These are phyloP conservation scores for Russula griseocarnosa DNA, from an alignment of 768 basidiomycete species.

Conservation along the genomic window DNA sequence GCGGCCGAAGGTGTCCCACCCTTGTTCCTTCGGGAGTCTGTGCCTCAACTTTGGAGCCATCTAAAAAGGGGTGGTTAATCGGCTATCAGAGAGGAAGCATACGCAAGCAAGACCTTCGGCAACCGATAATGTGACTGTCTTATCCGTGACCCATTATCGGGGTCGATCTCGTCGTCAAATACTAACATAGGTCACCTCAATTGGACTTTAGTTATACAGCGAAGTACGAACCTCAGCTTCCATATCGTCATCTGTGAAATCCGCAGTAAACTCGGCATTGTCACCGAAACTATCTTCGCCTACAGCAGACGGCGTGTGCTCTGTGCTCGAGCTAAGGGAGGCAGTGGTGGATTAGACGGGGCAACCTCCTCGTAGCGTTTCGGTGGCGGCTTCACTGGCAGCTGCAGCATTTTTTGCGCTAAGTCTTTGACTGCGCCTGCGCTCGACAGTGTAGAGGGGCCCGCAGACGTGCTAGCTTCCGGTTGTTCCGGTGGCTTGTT, in stretches of 20 bases:
- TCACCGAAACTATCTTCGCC: constrained; percentile 47
- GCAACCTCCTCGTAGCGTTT: constrained; percentile 22
- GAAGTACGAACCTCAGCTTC: constrained; percentile 58
- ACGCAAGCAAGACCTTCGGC: constrained; percentile 54
- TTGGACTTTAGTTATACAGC: background rate
- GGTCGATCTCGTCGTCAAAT: constrained; percentile 83
- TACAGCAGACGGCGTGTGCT: constrained; percentile 34
- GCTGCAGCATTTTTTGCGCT: constrained; percentile 57
- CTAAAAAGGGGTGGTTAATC: constrained; percentile 37
- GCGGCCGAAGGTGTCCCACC: constrained; percentile 73
- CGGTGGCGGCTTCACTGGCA: constrained; percentile 22
- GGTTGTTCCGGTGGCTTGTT: constrained; percentile 25
- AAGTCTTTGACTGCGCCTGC: constrained; percentile 79
- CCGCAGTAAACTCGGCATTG: constrained; percentile 62
- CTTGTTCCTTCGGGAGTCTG: constrained; percentile 96
- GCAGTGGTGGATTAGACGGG: constrained; percentile 17
- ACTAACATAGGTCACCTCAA: constrained; percentile 38
- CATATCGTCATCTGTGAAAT: constrained; percentile 82
- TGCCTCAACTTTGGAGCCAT: constrained; percentile 91
- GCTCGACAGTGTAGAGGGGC: constrained; percentile 37
- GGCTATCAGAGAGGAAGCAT: background rate
- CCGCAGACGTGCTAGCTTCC: constrained; percentile 27
- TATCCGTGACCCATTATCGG: constrained; percentile 66
- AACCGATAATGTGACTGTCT: constrained; percentile 81
- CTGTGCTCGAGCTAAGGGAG: constrained; percentile 26